Conservation (phyloP, 1,139 yeast genomes). For the Diutina rugosa region DNA sequence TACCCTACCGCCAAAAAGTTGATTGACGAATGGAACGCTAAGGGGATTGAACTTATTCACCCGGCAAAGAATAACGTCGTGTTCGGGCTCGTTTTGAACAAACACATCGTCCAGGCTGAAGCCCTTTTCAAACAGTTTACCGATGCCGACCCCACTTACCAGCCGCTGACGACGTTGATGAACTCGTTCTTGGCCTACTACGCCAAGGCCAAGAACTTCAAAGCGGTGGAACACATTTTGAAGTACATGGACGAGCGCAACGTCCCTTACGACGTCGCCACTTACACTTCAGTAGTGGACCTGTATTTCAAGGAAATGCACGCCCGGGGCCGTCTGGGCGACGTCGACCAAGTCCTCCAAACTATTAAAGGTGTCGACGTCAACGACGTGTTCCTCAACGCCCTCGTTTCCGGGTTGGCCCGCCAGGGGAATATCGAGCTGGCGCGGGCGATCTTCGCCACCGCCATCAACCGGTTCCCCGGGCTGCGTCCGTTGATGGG, state of each 20-base stretch:
- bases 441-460: slow-evolving; percentile 38
- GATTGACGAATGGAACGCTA: slow-evolving; percentile 10
- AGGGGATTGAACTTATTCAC: slow-evolving; percentile 14
- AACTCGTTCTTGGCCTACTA: slow-evolving; percentile 24
- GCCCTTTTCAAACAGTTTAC: slow-evolving; percentile 15
- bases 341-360: slow-evolving; percentile 25
- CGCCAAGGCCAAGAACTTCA: slow-evolving; percentile 17
- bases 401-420: slow-evolving; percentile 45
- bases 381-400: slow-evolving; percentile 23
- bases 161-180: slow-evolving; percentile 23
- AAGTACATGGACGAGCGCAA: slow-evolving; percentile 23
- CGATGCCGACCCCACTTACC: slow-evolving; percentile 13
- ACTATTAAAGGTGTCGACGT: slow-evolving; percentile 22
- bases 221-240: slow-evolving; percentile 27
- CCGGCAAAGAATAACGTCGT: slow-evolving; percentile 23
- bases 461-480: slow-evolving; percentile 17
- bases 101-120: slow-evolving; percentile 22
- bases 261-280: slow-evolving; percentile 50
- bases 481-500: slow-evolving; percentile 28
- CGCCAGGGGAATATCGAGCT: slow-evolving; percentile 35
- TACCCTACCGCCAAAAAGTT: slow-evolving; percentile 21
- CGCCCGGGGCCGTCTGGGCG: slow-evolving; percentile 31
- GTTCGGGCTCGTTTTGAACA: slow-evolving; percentile 21
- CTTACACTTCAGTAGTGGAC: slow-evolving; percentile 54
- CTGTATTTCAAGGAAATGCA: slow-evolving; percentile 36